These are phyloP conservation scores for Fusarium mangiferae DNA, from an alignment of 2,329 filamentous ascomycete genomes.

Conservation along the genomic window DNA sequence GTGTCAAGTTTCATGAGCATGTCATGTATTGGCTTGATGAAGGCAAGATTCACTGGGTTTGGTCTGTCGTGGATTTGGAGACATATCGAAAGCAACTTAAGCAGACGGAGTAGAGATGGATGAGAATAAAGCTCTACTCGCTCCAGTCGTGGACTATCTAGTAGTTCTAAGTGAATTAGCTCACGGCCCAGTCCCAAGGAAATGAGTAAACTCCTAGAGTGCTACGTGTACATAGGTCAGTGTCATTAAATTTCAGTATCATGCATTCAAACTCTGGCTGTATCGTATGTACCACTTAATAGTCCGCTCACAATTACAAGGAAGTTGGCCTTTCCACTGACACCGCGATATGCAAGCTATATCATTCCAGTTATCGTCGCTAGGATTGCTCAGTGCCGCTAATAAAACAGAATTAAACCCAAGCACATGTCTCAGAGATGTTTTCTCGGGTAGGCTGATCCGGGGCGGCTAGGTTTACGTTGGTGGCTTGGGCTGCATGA, in stretches of 20 bases:
- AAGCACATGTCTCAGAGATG: too few relatives aligned
- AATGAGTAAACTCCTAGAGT: neutral
- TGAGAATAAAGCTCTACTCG: neutral
- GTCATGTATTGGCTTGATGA: constrained; percentile 31
- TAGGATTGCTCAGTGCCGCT: too few relatives aligned
- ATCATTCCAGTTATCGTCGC: too few relatives aligned
- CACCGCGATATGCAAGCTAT: too few relatives aligned
- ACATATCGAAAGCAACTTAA: constrained; percentile 2
- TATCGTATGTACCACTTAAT: neutral
- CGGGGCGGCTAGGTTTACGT: neutral
- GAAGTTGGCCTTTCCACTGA: too few relatives aligned
- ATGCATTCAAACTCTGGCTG: too few relatives aligned
- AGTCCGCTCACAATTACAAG: neutral
- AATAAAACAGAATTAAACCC: too few relatives aligned
- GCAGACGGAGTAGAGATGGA: accelerated
- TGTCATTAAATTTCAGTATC: neutral
- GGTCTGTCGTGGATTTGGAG: constrained; percentile 29
- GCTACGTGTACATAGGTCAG: neutral
- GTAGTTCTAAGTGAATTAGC: too few relatives aligned
- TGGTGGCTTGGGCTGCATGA: neutral
- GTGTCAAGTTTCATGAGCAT: constrained; percentile 31
- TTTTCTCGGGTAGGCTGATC: neutral
- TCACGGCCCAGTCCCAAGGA: neutral
- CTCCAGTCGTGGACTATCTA: too few relatives aligned
- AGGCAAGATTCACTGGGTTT: constrained; percentile 20